Conservation (phyloP, 2,329 filamentous ascomycete species). For the Beauveria sp. region DNA sequence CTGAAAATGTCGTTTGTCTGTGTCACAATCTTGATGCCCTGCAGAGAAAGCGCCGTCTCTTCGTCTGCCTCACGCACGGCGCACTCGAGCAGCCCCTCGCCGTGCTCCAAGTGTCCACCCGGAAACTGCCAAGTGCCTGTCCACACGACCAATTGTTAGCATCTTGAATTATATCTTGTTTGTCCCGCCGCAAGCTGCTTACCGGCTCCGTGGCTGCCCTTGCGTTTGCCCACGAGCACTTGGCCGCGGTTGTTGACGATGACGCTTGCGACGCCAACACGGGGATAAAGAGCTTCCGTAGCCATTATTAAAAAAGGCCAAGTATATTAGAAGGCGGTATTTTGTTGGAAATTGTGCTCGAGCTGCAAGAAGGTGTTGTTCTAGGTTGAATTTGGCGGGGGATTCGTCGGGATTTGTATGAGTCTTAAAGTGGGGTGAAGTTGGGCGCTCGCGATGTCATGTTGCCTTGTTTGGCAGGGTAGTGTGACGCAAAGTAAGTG, state of each 20-base stretch:
- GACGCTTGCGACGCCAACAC: conserved; percentile 42
- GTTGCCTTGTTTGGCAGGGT: neutral
- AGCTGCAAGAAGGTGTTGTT: neutral
- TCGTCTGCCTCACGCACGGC: conserved; percentile 61
- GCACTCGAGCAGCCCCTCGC: conserved; percentile 54
- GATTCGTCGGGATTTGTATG: neutral
- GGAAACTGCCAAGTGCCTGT: conserved; percentile 58
- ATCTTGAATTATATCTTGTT: neutral
- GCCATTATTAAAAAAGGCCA: neutral
- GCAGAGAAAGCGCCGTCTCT: conserved; percentile 58
- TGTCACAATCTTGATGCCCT: conserved; percentile 43
- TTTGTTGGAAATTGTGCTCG: neutral
- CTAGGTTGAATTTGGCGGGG: neutral
- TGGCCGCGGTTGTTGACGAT: conserved; percentile 34
- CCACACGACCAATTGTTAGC: neutral
- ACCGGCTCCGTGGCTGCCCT: conserved; percentile 43
- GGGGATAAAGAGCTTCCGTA: neutral
- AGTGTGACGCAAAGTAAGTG: neutral
- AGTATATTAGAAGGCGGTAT: neutral
- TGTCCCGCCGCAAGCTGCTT: conserved; percentile 9
- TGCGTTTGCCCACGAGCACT: conserved; percentile 40
- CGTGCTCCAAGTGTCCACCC: conserved; percentile 67
- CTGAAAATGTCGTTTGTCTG: conserved; percentile 62
- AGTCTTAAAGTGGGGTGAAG: conserved; percentile 4
- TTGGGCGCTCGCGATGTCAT: neutral